phyloP scores from a whole-genome alignment of 805 yeast genomes.

The Maudiozyma turicensis region DNA sequence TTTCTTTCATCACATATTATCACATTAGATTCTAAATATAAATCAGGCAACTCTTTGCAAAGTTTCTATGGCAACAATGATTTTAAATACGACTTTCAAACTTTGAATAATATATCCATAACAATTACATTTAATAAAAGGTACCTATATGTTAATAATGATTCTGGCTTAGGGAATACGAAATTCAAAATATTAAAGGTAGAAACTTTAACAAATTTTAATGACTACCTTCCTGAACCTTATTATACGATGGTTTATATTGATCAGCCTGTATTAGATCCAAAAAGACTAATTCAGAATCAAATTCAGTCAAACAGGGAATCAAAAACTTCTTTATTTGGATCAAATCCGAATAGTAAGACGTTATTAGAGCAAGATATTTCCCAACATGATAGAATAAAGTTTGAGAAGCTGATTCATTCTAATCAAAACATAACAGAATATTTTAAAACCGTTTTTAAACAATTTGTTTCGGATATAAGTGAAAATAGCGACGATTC shows the following conservation, averaged over 20 bases:
- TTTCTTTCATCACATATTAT: conserved; percentile 3
- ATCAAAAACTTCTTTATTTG: no score
- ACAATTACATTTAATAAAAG: conserved; percentile 41
- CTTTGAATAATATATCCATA: conserved; percentile 48
- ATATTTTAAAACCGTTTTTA: conserved; percentile 1
- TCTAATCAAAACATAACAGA: conserved; percentile 5
- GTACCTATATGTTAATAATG: conserved; percentile 44
- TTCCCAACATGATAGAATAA: neutral
- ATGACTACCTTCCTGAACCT: conserved; percentile 48
- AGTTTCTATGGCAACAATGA: neutral
- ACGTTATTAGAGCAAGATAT: neutral
- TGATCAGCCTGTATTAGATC: conserved; percentile 40
- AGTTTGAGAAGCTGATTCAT: conserved; percentile 10
- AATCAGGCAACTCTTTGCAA: conserved; percentile 10
- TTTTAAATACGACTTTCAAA: conserved; percentile 27
- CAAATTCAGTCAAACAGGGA: conserved; percentile 2
- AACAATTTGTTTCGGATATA: neutral
- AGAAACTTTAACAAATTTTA: conserved; percentile 44
- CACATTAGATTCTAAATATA: neutral
- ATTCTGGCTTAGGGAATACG: conserved; percentile 39
- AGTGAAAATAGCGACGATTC: neutral
- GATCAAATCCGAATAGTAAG: no score
- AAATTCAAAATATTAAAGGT: conserved; percentile 36
- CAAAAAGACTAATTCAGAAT: conserved; percentile 31
- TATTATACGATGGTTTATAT: conserved; percentile 48